A percentile compares a stretch with the other conserved stretches of the same genome.
phyloP scores from a whole-genome alignment of 176 grass and related monocot genomes.

The Secale cereale region DNA sequence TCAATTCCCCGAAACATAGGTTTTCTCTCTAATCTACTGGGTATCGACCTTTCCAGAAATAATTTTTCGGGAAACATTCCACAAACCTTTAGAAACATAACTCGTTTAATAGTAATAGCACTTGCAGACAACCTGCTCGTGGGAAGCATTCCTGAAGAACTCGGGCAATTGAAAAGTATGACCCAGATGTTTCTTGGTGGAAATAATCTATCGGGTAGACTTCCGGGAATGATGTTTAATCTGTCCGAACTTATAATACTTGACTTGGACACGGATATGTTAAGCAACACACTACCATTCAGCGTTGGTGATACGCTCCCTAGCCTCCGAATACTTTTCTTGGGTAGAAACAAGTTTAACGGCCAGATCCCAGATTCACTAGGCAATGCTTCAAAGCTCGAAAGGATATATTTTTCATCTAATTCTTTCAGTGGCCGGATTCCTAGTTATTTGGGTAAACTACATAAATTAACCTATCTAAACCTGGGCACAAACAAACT shows the following conservation, averaged over 20 bases:
- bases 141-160: background rate
- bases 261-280: background rate
- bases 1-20: background rate
- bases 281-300: background rate
- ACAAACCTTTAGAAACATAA: background rate
- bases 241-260: background rate
- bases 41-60: fast-evolving
- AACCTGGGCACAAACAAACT: background rate
- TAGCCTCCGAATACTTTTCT: too few relatives aligned
- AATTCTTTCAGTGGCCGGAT: slow-evolving; percentile 14
- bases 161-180: background rate
- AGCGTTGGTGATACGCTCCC: background rate
- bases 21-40: background rate
- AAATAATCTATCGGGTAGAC: too few relatives aligned
- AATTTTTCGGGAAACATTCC: background rate
- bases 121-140: background rate
- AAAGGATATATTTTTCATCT: background rate
- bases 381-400: slow-evolving; percentile 2
- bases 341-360: background rate
- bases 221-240: background rate
- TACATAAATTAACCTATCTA: background rate
- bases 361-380: slow-evolving; percentile 31
- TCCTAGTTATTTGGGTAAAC: slow-evolving; percentile 18
- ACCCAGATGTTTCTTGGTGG: too few relatives aligned
- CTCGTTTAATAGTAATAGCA: background rate